Evolutionary conservation across 2,329 filamentous ascomycete species (phyloP).

Genomic region (Pseudocercospora fuligena): DNA sequence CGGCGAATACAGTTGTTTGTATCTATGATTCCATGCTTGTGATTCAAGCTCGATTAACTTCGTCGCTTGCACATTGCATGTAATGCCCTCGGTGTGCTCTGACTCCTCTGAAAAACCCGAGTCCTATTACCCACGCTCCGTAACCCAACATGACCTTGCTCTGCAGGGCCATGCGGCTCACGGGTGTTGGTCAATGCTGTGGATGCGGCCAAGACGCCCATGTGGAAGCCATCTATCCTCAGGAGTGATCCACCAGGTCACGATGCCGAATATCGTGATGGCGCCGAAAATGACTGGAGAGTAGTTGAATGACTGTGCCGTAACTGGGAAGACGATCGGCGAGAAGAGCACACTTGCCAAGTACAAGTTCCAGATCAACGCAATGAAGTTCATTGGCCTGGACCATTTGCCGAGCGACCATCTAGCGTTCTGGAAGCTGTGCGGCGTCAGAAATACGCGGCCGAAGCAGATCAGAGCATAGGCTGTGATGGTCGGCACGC

Average conservation of each 20-base stretch:
- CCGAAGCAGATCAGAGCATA: conserved; percentile 46
- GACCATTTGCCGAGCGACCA: conserved; percentile 46
- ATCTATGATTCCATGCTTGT: background rate
- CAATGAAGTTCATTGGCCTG: conserved; percentile 43
- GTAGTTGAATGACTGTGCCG: background rate
- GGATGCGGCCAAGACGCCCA: conserved; percentile 18
- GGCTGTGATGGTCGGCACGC: conserved; percentile 46
- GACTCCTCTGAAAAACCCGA: no score
- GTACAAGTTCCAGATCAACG: conserved; percentile 46
- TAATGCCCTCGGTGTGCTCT: background rate
- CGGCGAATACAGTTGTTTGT: background rate
- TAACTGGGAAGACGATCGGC: conserved; percentile 31
- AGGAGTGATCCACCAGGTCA: conserved; percentile 44
- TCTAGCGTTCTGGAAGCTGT: conserved; percentile 42
- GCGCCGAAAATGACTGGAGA: conserved; percentile 45
- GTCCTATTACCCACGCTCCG: background rate
- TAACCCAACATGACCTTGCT: background rate
- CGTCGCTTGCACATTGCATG: background rate
- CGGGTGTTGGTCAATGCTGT: conserved; percentile 7
- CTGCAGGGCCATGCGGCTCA: background rate
- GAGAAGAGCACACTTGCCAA: conserved; percentile 46
- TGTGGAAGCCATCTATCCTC: conserved; percentile 45
- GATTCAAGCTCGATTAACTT: background rate
- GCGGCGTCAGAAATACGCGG: conserved; percentile 44
- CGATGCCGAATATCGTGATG: conserved; percentile 45